These are phyloP conservation scores for Saccharum hybrid DNA, from an alignment of 202 grass and related monocot species.

Conservation along the genomic window DNA sequence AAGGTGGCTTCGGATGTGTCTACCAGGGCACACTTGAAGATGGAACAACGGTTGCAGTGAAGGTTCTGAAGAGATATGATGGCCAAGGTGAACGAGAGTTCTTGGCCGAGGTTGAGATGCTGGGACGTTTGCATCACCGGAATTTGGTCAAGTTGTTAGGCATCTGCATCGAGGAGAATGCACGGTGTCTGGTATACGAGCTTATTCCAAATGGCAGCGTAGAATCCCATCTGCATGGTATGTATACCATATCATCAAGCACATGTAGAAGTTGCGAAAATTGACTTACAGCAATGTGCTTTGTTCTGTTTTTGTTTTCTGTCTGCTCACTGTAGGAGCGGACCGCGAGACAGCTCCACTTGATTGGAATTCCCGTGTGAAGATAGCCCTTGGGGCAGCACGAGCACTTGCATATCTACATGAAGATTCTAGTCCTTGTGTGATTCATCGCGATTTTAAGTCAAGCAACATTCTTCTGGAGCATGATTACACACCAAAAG, in stretches of 20 bases:
- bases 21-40: constrained; percentile 85
- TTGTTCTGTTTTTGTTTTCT: constrained; percentile 2
- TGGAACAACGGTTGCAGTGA: constrained; percentile 77
- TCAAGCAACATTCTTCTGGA: constrained; percentile 96
- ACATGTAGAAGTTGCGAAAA: not conserved
- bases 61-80: constrained; percentile 91
- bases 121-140: constrained; percentile 93
- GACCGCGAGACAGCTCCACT: constrained; percentile 70
- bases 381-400: constrained; percentile 90
- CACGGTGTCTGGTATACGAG: constrained; percentile 86
- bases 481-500: constrained; percentile 93
- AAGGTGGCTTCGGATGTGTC: constrained; percentile 95
- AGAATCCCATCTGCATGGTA: constrained; percentile 97
- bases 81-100: constrained; percentile 89
- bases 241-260: constrained; percentile 37
- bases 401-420: constrained; percentile 92
- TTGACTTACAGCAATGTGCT: constrained; percentile 33
- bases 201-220: constrained; percentile 95
- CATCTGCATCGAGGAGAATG: constrained; percentile 90
- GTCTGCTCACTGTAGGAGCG: constrained; percentile 46
- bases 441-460: constrained; percentile 99
- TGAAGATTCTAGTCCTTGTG: constrained; percentile 95
- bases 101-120: constrained; percentile 94
- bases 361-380: constrained; percentile 98
- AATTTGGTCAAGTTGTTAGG: constrained; percentile 97